These are phyloP conservation scores for Aspergillus asperescens DNA, from an alignment of 495 filamentous ascomycete species.

Conservation along the genomic window DNA sequence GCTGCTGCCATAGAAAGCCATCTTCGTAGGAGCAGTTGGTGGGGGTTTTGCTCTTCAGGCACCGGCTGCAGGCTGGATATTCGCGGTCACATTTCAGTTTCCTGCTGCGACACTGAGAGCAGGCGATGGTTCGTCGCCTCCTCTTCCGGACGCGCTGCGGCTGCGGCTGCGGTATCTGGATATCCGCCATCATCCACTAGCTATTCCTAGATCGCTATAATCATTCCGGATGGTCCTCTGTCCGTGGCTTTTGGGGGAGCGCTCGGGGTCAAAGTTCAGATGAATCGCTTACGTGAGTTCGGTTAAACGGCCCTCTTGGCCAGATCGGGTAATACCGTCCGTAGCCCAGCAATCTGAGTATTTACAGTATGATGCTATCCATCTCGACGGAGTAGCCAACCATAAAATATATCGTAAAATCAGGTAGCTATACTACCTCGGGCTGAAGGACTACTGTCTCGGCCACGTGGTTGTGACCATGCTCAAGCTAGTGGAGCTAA, in stretches of 20 bases:
- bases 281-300: constrained; percentile 6
- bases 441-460: no score
- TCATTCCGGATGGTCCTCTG: not conserved
- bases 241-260: not conserved
- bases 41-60: constrained; percentile 46
- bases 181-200: constrained; percentile 4
- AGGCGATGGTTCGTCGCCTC: constrained; percentile 38
- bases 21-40: constrained; percentile 43
- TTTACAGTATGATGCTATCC: no score
- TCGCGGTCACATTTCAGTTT: constrained; percentile 68
- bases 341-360: not conserved
- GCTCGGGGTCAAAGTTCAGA: not conserved
- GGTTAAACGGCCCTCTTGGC: constrained; percentile 1
- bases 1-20: constrained; percentile 46
- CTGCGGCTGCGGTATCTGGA: constrained; percentile 10
- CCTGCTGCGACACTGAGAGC: constrained; percentile 54
- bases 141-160: constrained; percentile 34
- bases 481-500: no score
- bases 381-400: no score
- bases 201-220: not conserved
- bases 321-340: constrained; percentile 7
- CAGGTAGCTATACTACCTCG: no score
- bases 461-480: no score
- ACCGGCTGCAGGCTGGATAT: constrained; percentile 60
- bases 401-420: no score